Percentiles rank a stretch among this genome's conserved stretches.
Evolutionary conservation across 1,284 basidiomycete genomes (phyloP).

Genomic region (Ceratorhiza oryzae-sativae): DNA sequence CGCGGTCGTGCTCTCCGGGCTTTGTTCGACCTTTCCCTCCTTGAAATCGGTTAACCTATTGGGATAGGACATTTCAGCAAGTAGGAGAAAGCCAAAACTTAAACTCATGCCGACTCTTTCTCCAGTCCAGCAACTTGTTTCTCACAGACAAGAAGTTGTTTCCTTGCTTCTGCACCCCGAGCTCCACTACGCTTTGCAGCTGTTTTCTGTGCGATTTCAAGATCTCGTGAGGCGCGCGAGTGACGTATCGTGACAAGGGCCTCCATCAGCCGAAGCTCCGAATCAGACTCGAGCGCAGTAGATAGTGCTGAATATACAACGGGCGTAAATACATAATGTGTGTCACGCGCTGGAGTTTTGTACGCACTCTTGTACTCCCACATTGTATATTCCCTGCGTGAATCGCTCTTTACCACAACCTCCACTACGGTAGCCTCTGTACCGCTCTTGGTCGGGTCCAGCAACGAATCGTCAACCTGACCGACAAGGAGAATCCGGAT

Average conservation of each 20-base stretch:
- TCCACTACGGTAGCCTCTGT: conserved; percentile 46
- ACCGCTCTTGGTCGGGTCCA: conserved; percentile 43
- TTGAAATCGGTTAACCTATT: conserved; percentile 2
- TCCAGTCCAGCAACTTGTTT: conserved; percentile 51
- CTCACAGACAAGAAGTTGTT: conserved; percentile 62
- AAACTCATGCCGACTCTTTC: conserved; percentile 45
- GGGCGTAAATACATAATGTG: background rate
- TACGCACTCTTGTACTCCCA: conserved; percentile 48
- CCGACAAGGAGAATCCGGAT: conserved; percentile 62
- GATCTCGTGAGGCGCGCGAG: conserved; percentile 50
- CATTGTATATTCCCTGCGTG: conserved; percentile 46
- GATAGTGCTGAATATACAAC: conserved; percentile 45
- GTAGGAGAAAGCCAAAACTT: background rate
- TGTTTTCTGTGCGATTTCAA: conserved; percentile 61
- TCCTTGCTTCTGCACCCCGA: conserved; percentile 65
- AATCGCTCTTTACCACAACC: conserved; percentile 53
- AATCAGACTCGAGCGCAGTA: conserved; percentile 48
- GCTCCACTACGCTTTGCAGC: conserved; percentile 66
- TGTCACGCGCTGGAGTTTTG: background rate
- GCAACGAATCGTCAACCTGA: conserved; percentile 56
- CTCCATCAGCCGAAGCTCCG: conserved; percentile 44
- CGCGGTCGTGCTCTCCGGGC: conserved; percentile 45
- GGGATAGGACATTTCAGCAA: background rate
- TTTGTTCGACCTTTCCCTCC: conserved; percentile 3
- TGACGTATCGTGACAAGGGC: conserved; percentile 47